Base-by-base conservation (phyloP, 208 protist species). In the Endotrypanum monterogeii region DNA sequence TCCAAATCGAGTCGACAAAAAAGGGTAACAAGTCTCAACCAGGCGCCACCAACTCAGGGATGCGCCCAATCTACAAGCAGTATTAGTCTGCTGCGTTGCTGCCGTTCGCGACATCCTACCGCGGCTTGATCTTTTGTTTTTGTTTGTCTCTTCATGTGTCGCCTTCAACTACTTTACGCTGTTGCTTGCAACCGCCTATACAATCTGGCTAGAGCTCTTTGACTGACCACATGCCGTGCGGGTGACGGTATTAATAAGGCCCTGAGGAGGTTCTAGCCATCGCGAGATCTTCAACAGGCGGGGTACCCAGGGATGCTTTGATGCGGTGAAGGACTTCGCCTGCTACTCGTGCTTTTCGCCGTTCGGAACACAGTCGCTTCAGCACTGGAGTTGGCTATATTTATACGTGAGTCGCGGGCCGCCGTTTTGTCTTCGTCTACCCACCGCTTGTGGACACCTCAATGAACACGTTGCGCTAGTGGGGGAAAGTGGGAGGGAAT, bases 21-120 rank as follows among this genome's bases (percentile, higher is more conserved):
- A 80, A 81, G 71, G 25, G 71, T 46, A 63, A 70, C 35, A 79
- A 74, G 69, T 61, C 48, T 28, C 61, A 71, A 56, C 44, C 67
- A 18, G 12, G 46, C 51, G 58, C 66, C 20, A 84, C 63, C 41
- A 68, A 76, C 56, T 50, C 69, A 2, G 72, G 76, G 0, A 52
- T 83, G 39, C 54, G 83, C 52, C 73, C 81, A 7, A 82, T 83
- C 12, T 92, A 82, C 63, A 90, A 84, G 57, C 85, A 85, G 63
- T 87, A 86, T 56, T 85, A 84, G 44, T 28, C 28, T n/a, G 35
- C 41, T n/a, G 39, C 37, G 37, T 20, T 6, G 60, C 23, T 48
- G 55, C 28, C 44, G 46, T 41, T 37, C 28, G 30, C 35, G 11
- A n/a, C 54, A 54, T 30, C 12, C n/a, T 41, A 48, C 23, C 14